Percentiles rank a stretch among this genome's conserved stretches.
These are phyloP conservation scores for Dothistroma septosporum DNA, from an alignment of 2,329 filamentous ascomycete species.

Conservation along the genomic window DNA sequence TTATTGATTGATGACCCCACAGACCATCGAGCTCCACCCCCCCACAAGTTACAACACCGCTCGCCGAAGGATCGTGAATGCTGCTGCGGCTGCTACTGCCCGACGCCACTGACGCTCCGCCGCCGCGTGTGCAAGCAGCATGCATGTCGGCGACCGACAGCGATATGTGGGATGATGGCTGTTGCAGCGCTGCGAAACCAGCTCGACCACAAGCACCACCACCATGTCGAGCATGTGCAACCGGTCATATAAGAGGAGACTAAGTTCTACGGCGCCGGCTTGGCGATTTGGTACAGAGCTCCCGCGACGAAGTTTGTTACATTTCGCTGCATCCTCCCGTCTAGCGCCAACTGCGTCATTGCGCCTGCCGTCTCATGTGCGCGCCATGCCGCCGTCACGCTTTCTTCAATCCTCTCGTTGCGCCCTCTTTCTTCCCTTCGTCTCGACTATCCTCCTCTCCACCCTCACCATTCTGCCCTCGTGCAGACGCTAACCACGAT, in stretches of 20 bases:
- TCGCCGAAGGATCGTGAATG: not conserved
- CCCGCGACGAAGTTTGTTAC: not conserved
- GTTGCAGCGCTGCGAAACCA: too few relatives aligned
- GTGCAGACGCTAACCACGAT: not conserved
- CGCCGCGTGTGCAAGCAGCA: too few relatives aligned
- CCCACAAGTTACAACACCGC: too few relatives aligned
- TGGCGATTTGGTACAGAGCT: slow-evolving; percentile 3
- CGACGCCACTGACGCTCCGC: not conserved
- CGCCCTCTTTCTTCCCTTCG: not conserved
- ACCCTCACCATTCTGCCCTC: not conserved
- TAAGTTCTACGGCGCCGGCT: not conserved
- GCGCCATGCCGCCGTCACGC: not conserved
- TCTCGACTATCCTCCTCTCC: not conserved
- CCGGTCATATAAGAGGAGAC: too few relatives aligned
- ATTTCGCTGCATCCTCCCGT: not conserved
- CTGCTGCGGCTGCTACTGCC: not conserved
- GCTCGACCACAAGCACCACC: too few relatives aligned
- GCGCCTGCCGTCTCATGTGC: not conserved
- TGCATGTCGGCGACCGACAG: too few relatives aligned
- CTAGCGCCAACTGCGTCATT: not conserved
- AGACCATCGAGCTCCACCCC: too few relatives aligned
- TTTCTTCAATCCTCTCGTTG: not conserved
- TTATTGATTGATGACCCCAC: not conserved
- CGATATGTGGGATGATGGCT: too few relatives aligned
- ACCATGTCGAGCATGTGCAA: too few relatives aligned